These are phyloP conservation scores for Rosa multiflora DNA, from an alignment of 306 rosid species.

Conservation along the genomic window DNA sequence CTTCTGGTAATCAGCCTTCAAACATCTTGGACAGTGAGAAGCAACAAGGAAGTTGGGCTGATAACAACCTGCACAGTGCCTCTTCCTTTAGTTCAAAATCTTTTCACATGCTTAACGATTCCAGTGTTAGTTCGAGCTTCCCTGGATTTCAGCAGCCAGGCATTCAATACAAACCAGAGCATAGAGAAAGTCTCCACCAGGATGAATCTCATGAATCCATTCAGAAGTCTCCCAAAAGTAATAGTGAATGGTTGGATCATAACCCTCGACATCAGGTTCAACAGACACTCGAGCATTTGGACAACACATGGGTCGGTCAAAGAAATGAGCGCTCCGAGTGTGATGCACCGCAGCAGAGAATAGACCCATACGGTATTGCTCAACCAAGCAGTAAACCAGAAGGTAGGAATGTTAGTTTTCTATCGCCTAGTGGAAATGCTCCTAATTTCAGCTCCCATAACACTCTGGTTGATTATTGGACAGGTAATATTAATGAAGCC, in stretches of 20 bases:
- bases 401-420: conserved; percentile 34
- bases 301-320: conserved; percentile 34
- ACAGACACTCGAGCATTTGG: conserved; percentile 27
- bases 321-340: conserved; percentile 33
- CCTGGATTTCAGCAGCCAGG: conserved; percentile 52
- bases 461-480: conserved; percentile 27
- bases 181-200: conserved; percentile 31
- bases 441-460: conserved; percentile 6
- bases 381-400: conserved; percentile 33
- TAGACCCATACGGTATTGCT: conserved; percentile 24
- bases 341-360: conserved; percentile 33
- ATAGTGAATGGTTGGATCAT: conserved; percentile 36
- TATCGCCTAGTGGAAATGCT: conserved; percentile 9
- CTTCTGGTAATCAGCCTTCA: conserved; percentile 52
- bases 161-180: conserved; percentile 34
- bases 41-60: conserved; percentile 49
- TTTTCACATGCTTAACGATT: conserved; percentile 40
- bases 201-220: conserved; percentile 42
- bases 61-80: conserved; percentile 44
- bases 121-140: conserved; percentile 41
- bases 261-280: conserved; percentile 35
- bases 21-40: conserved; percentile 46
- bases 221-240: conserved; percentile 34
- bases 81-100: conserved; percentile 48
- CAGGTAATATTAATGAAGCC: conserved; percentile 40